phyloP scores from a whole-genome alignment of 2,329 filamentous ascomycete genomes.

The Cryoendolithus antarcticus region DNA sequence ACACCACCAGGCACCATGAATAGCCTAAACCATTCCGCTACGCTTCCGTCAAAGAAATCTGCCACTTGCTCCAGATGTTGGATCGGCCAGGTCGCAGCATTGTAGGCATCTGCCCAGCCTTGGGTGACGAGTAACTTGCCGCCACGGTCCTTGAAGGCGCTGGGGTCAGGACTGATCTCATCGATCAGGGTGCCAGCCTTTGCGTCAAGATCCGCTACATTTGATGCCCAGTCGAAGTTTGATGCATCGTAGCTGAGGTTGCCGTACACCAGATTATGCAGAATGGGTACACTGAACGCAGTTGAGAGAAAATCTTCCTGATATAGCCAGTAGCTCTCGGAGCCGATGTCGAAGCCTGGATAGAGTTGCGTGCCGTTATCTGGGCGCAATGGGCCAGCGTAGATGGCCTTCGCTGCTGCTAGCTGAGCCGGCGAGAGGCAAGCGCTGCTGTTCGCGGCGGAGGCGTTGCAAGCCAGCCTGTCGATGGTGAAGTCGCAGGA shows the following conservation, averaged over 20 bases:
- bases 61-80: conserved; percentile 22
- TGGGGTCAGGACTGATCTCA: conserved; percentile 22
- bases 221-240: conserved; percentile 26
- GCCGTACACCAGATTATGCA: conserved; percentile 32
- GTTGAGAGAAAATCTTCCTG: conserved; percentile 25
- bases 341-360: conserved; percentile 29
- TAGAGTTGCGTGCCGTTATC: conserved; percentile 21
- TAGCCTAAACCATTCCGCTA: conserved; percentile 24
- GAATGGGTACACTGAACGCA: conserved; percentile 26
- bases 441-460: conserved; percentile 5
- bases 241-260: conserved; percentile 24
- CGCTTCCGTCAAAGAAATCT: conserved; percentile 10
- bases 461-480: conserved; percentile 18
- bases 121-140: conserved; percentile 29
- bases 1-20: conserved; percentile 28
- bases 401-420: conserved; percentile 21
- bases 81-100: conserved; percentile 21
- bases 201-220: conserved; percentile 23
- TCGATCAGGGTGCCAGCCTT: conserved; percentile 27
- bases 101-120: conserved; percentile 16
- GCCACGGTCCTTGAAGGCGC: conserved; percentile 18
- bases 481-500: conserved; percentile 26
- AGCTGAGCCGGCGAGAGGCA: conserved; percentile 25
- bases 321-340: conserved; percentile 26
- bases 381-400: conserved; percentile 18